Conservation (phyloP, 805 yeast species). For the Cyberlindnera maritima region DNA sequence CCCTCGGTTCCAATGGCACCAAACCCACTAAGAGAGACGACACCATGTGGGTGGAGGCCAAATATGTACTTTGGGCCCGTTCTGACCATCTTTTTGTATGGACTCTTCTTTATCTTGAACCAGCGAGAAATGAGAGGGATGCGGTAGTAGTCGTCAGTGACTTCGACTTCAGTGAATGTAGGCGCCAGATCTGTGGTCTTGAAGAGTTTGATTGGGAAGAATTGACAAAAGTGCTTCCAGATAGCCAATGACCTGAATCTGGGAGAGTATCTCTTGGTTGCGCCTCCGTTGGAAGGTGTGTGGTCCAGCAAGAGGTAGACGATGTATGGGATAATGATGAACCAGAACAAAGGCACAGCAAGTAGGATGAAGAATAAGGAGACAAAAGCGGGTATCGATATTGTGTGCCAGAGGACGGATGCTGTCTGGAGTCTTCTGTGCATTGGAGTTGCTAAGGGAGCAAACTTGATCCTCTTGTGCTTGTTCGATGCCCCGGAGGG, state of each 20-base stretch:
- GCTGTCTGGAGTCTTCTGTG: conserved; percentile 61
- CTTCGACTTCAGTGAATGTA: conserved; percentile 48
- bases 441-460: conserved; percentile 56
- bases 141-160: conserved; percentile 20
- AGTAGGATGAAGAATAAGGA: conserved; percentile 54
- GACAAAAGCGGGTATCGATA: conserved; percentile 60
- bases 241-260: conserved; percentile 53
- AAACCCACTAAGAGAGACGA: conserved; percentile 86
- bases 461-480: conserved; percentile 34
- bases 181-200: conserved; percentile 72
- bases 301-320: conserved; percentile 57
- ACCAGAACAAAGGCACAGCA: conserved; percentile 66
- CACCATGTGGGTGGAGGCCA: conserved; percentile 97
- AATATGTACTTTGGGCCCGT: conserved; percentile 79
- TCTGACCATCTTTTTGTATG: conserved; percentile 32
- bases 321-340: conserved; percentile 60
- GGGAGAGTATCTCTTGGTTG: conserved; percentile 51
- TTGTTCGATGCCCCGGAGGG: neutral
- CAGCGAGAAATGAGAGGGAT: conserved; percentile 13
- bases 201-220: conserved; percentile 76
- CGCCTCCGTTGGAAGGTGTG: conserved; percentile 74
- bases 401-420: conserved; percentile 69
- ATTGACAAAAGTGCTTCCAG: conserved; percentile 72
- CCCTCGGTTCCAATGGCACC: conserved; percentile 85
- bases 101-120: conserved; percentile 22